Percentiles rank a stretch among this genome's conserved stretches.
These are phyloP conservation scores for Trebouxia sp. DNA, from an alignment of 139 green algal species.

Conservation along the genomic window DNA sequence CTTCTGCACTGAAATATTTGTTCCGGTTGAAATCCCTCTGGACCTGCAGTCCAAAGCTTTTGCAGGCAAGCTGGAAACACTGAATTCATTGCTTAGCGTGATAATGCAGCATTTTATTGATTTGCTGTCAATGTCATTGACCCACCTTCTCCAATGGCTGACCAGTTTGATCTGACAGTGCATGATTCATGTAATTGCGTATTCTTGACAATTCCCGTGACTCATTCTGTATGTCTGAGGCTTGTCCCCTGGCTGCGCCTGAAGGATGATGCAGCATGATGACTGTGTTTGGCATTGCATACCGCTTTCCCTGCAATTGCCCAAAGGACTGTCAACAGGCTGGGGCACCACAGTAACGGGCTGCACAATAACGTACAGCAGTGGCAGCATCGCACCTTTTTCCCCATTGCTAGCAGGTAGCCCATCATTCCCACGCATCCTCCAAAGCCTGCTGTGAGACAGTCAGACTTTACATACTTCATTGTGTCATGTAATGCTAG, in stretches of 20 bases:
- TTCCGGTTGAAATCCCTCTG: constrained; percentile 67
- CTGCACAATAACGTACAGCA: neutral
- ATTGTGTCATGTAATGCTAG: constrained; percentile 98
- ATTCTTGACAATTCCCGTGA: constrained; percentile 91
- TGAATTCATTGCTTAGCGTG: neutral
- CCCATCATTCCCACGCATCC: constrained; percentile 93
- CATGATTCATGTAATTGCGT: constrained; percentile 86
- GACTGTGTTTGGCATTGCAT: constrained; percentile 86
- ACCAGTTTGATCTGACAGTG: constrained; percentile 80
- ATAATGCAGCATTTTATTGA: neutral
- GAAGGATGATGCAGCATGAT: constrained; percentile 97
- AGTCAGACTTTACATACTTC: constrained; percentile 87
- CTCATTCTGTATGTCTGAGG: constrained; percentile 98
- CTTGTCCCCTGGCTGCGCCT: constrained; percentile 90
- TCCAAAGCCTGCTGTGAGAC: constrained; percentile 94
- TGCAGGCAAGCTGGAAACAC: too few species aligned
- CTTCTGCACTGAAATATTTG: constrained; percentile 71
- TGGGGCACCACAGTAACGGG: neutral
- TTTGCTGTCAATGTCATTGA: neutral
- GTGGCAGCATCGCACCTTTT: constrained; percentile 71
- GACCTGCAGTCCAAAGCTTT: constrained; percentile 38
- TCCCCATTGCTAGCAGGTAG: constrained; percentile 93
- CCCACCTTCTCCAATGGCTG: constrained; percentile 80
- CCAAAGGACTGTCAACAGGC: neutral
- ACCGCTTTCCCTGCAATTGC: constrained; percentile 86